Base-by-base conservation (phyloP, 2,329 filamentous ascomycete species). In the Pseudogymnoascus sp. region DNA sequence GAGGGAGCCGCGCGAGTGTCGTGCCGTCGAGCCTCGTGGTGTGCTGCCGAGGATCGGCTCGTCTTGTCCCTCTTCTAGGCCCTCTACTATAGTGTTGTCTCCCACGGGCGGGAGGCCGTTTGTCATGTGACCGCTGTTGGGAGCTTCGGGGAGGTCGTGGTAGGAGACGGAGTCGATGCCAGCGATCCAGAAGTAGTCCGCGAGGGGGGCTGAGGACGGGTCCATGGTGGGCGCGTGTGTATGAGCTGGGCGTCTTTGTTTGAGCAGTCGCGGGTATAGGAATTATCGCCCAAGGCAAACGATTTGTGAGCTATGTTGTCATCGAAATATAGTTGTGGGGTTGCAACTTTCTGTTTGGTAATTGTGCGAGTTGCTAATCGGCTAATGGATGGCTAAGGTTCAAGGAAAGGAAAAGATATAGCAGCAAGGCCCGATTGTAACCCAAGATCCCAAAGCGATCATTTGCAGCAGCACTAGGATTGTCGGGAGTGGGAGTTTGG, bases 171-270 rank as follows among this genome's bases (percentile, higher is more conserved):
- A 83, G 75, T 89, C 86, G 75, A 89, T 80, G 70, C 86, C 86
- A 68, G 86, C 86, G 73, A 89, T 88, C 86, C 86, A 89, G 75
- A 89, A 89, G 77, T 89, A 89, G 75, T 89, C 86, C 75, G 86
- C 86, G 73, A 89, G 79, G 72, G 86, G 86, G 67, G 80, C 81
- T 67, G 84, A 85, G 65, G 84, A 80, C 63, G 67, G 68, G 62
- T 75, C 73, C 72, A 73, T 73, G 66, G 59, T 60, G 59, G 23
- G 14, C 21, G 59, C 10, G 10, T 16, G 7, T 16, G 7, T 21
- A 21, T 65, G 18, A 61, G 44, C 38, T 4, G 8, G 56, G 25
- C 35, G 18, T 60, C 23, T 25, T 42, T 38, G 38, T 42, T 60
- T 38, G 12, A 40, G 35, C 59, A 40, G 18, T 60, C 35, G 59